Conservation (phyloP, 257 asterid species). For the Lavandula angustifolia region DNA sequence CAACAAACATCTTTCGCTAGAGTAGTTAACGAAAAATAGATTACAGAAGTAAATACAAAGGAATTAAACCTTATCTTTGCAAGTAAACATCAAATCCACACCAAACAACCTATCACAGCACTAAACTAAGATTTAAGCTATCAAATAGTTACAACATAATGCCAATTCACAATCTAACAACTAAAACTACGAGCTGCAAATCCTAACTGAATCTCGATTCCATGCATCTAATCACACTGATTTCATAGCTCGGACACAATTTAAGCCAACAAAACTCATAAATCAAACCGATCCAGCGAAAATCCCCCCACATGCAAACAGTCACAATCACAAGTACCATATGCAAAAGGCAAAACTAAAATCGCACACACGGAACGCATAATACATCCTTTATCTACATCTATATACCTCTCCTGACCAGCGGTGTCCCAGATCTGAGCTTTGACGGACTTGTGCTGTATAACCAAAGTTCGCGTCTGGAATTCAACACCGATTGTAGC, state of each 20-base stretch:
- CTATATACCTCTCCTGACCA: conserved; percentile 68
- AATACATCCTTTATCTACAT: background rate
- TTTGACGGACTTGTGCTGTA: conserved; percentile 72
- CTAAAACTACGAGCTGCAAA: background rate
- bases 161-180: conserved; percentile 17
- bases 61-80: conserved; percentile 2
- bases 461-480: conserved; percentile 69
- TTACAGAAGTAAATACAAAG: conserved; percentile 2
- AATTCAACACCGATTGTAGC: conserved; percentile 83
- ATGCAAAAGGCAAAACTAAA: background rate
- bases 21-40: background rate
- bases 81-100: conserved; percentile 12
- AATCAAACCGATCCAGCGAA: conserved; percentile 8
- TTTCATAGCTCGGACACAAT: background rate
- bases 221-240: conserved; percentile 4
- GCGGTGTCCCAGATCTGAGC: conserved; percentile 97
- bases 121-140: conserved; percentile 4
- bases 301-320: background rate
- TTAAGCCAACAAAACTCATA: background rate
- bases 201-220: background rate
- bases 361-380: background rate
- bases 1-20: background rate
- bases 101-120: background rate
- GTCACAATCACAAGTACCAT: background rate
- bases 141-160: background rate